Evolutionary conservation across 768 basidiomycete genomes (phyloP), one percentile per base, ranked within the genome.

Genomic region (Nevesoporus exiguus): DNA sequence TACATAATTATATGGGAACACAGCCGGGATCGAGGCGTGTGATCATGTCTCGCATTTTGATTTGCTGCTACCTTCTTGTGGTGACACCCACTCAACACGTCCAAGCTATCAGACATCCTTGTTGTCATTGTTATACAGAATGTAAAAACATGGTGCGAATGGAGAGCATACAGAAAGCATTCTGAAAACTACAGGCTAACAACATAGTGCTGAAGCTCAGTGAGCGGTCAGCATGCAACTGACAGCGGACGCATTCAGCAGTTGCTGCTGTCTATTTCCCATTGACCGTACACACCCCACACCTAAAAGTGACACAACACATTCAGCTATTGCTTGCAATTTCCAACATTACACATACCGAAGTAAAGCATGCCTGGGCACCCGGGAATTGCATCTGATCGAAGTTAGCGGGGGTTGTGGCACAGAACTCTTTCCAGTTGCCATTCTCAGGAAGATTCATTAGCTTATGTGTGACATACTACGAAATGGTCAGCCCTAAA

Each of bases 391-490:
- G 49, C 52, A 58, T 40, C 1, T 59, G 27, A 14, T 52, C 37
- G 46, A 72, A 68, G 17, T 29, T 19, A 15, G 54, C 49, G 1
- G 72, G 72, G 0, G 71, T 74, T 2, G 72, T 70, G 1, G 70
- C 68, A 47, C 71, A 73, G 47, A 74, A 71, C n/a, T 66, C 62
- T 15, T 44, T 55, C 70, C 69, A 73, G n/a, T 71, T 59, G 17
- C 57, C 52, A 9, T 57, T 53, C 9, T 45, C 7, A 0, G 64
- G 70, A 11, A 73, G 49, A 34, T 69, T 62, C 46, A 56, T 54
- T 7, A 73, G 47, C n/a, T 60, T 62, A 7, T 68, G 62, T 9
- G 66, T 62, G 37, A 67, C 54, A 27, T 56, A 54, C 72, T 73
- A 19, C 19, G 11, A 17, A 17, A 42, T 15, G 7, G 40, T 65